phyloP scores from a whole-genome alignment of 306 rosid species.

The Crotalaria pallida region DNA sequence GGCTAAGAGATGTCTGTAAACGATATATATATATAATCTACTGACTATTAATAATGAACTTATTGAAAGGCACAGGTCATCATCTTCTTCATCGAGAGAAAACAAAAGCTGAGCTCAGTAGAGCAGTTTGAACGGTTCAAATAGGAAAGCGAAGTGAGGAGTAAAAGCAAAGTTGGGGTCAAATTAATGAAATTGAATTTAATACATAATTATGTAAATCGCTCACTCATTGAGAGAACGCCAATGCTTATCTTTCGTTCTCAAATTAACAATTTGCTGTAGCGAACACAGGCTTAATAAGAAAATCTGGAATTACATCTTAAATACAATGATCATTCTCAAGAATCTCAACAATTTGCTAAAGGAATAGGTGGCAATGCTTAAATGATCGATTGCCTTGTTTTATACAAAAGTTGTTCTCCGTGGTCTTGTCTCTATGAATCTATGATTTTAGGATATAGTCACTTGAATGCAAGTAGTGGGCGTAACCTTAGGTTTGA shows the following conservation, averaged over 20 bases:
- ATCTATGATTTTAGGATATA: neutral
- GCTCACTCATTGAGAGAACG: neutral
- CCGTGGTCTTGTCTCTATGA: neutral
- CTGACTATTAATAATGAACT: slow-evolving; percentile 26
- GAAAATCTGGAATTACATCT: no score
- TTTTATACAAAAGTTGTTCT: neutral
- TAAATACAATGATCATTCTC: no score
- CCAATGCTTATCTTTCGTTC: neutral
- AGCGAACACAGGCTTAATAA: no score
- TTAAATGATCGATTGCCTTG: neutral
- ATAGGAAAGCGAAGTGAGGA: slow-evolving; percentile 2
- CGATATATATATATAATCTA: no score
- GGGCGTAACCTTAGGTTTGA: no score
- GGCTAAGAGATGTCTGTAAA: slow-evolving; percentile 19
- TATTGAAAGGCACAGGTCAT: slow-evolving; percentile 27
- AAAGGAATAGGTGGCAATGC: neutral
- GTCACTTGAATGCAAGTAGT: no score
- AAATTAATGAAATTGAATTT: slow-evolving; percentile 28
- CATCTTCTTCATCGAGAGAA: slow-evolving; percentile 48
- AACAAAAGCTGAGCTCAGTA: slow-evolving; percentile 38
- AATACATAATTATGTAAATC: neutral
- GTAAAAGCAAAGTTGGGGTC: slow-evolving; percentile 31
- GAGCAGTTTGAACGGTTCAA: slow-evolving; percentile 35
- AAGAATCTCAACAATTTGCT: slow-evolving; percentile 14
- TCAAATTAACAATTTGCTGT: slow-evolving; percentile 2